Evolutionary conservation across 2,329 filamentous ascomycete species (phyloP), one percentile per base, ranked within the genome.

Genomic region (Diaporthe velutina): DNA sequence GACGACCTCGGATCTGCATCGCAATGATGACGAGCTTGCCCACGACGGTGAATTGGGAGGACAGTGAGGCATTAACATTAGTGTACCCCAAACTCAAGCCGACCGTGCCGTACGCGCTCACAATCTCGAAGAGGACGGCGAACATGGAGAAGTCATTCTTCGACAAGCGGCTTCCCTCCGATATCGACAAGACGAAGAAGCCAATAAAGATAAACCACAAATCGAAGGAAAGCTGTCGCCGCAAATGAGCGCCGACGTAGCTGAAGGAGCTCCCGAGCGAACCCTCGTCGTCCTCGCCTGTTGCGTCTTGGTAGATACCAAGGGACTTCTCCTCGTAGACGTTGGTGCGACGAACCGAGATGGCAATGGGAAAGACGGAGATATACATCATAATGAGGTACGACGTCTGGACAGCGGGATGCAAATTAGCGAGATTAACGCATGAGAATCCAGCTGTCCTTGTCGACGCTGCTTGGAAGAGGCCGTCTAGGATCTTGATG

Each of bases 351-450:
- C 96, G 95, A 79, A 98, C 94, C 9, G 94, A 97, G 80, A 98
- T 98, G 81, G 97, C 96, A 79, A 98, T 98, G 7, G 96, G 96
- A 79, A 98, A 98, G 75, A 98, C 94, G 74, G 96, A 98, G 76
- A 98, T 98, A 84, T 98, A 98, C 97, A 98, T 98, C 97, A 98
- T 98, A 83, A 98, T 93, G 84, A 98, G 87, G 85, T 98, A 98
- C 33, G 95, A 95, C 19, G 97, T 95, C 80, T 98, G 96, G 74
- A 98, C 95, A 4, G 94, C 97, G 1, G 97, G 96, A 78, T 98
- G 96, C 2, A 99, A 87, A 0, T 90, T 85, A 2, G 93, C 87
- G 52, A 98, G 85, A 81, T 93, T 95, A 78, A 98, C 90, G 40
- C 94, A 94, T 1, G 94, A 89, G 80, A 98, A 98, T 0, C 97